Base-by-base conservation (phyloP, 2,329 filamentous ascomycete species). In the Ceratocystis albifundus region DNA sequence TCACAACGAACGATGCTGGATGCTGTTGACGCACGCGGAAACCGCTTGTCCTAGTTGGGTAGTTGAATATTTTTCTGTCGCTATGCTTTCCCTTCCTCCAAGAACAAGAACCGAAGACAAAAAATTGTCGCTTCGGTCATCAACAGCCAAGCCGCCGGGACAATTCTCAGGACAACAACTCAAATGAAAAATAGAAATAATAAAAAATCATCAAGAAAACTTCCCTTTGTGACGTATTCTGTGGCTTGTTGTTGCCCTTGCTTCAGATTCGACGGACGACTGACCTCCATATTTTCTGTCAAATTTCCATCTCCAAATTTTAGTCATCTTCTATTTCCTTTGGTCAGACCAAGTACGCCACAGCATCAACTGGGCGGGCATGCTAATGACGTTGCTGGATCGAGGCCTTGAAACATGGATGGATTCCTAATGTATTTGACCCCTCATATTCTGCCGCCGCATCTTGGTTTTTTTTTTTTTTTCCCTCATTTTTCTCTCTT, bases 221-320 rank as follows among this genome's bases (percentile, higher is more conserved):
- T 53, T 2, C 22, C 3, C 20, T 28, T 12, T 50, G 46, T 25
- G 48, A 53, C 48, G 48, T 53, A 5, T 53, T 53, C 6, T 53
- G 7, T 15, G 3, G 48, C 48, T 53, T 22, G 1, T 2, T 20
- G 10, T 28, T 17, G 25, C 55, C 55, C 55, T 57, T 20, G 10
- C 17, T 57, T 22, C 10, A 30, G 7, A n/a, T 28, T 15, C 32
- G 5, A 59, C 3, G 12, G 28, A 41, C 36, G 36, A 41, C 36
- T 3, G 10, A 41, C 55, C 55, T 59, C 55, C 55, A 59, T 59
- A 59, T 59, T 59, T 59, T 59, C 55, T 59, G 55, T 59, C 55
- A 36, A 30, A 59, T 28, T 10, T 2, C n/a, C 55, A 36, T 59
- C 55, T 59, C 55, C 55, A 59, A 59, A 15, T 59, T 6, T 30